These are phyloP conservation scores for Psilocybe cubensis DNA, from an alignment of 768 basidiomycete genomes.

Conservation along the genomic window DNA sequence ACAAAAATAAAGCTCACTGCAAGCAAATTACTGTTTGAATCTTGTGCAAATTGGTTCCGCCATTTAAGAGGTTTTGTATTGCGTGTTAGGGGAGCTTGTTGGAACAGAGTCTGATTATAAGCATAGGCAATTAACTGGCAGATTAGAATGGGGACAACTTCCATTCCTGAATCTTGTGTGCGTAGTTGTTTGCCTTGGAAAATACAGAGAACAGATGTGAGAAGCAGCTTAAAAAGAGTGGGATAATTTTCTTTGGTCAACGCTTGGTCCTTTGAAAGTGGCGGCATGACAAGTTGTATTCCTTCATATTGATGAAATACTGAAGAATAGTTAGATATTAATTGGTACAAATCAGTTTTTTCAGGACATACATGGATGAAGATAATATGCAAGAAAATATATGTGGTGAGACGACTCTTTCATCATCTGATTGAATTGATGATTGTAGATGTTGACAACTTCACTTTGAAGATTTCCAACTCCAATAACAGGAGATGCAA, in stretches of 20 bases:
- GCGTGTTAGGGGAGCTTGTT: too few species aligned
- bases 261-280: too few species aligned
- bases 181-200: slow-evolving; percentile 15
- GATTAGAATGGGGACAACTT: background rate
- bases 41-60: too few species aligned
- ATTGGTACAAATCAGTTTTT: too few species aligned
- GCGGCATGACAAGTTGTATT: too few species aligned
- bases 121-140: background rate
- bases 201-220: background rate
- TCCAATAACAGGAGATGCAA: slow-evolving; percentile 14
- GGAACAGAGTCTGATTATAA: too few species aligned
- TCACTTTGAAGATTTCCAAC: slow-evolving; percentile 2
- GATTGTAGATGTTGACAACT: slow-evolving; percentile 28
- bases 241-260: too few species aligned
- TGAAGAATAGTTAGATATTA: background rate
- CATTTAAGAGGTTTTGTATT: too few species aligned
- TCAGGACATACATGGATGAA: slow-evolving; percentile 27
- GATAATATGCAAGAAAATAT: slow-evolving; percentile 31
- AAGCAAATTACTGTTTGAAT: too few species aligned
- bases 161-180: slow-evolving; percentile 20
- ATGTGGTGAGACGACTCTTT: slow-evolving; percentile 27
- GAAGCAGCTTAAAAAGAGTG: background rate
- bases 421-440: slow-evolving; percentile 33
- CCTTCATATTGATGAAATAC: too few species aligned
- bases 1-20: too few species aligned